A percentile compares a stretch with the other conserved stretches of the same genome.
phyloP scores from a whole-genome alignment of 495 filamentous ascomycete species.

The Haplographium delicatum region DNA sequence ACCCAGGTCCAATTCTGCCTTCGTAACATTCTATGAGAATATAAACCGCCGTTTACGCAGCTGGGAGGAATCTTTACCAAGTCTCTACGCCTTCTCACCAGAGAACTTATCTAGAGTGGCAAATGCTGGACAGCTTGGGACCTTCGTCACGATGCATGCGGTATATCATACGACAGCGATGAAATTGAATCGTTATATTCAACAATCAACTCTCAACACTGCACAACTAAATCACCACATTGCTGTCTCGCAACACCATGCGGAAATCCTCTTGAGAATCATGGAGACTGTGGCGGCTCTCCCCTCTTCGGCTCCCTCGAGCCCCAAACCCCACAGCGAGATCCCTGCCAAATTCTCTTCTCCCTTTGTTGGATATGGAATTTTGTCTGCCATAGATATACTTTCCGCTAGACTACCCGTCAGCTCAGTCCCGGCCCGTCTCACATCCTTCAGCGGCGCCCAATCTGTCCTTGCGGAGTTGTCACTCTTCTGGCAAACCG shows the following conservation, averaged over 20 bases:
- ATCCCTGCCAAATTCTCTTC: constrained; percentile 29
- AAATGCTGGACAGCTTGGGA: constrained; percentile 39
- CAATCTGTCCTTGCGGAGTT: constrained; percentile 19
- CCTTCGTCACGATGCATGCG: constrained; percentile 55
- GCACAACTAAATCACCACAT: constrained; percentile 33
- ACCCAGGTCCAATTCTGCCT: constrained; percentile 22
- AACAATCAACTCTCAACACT: constrained; percentile 31
- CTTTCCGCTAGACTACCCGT: constrained; percentile 35
- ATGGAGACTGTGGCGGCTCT: constrained; percentile 10
- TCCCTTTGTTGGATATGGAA: constrained; percentile 40
- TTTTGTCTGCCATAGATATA: constrained; percentile 43
- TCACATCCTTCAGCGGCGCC: constrained; percentile 17
- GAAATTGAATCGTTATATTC: constrained; percentile 57
- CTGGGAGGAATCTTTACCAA: constrained; percentile 39
- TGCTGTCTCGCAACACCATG: constrained; percentile 37
- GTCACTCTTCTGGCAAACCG: constrained; percentile 24
- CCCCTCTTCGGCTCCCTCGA: constrained; percentile 5
- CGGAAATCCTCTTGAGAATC: constrained; percentile 37
- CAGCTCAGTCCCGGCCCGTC: constrained; percentile 13
- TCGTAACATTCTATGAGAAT: constrained; percentile 40
- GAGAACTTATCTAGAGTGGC: constrained; percentile 47
- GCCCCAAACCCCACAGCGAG: constrained; percentile 24
- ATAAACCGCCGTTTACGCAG: constrained; percentile 49
- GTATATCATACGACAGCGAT: constrained; percentile 56
- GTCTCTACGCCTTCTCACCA: constrained; percentile 38